Evolutionary conservation across 1,139 yeast species (phyloP).

Genomic region (Sugiyamaella japonica): DNA sequence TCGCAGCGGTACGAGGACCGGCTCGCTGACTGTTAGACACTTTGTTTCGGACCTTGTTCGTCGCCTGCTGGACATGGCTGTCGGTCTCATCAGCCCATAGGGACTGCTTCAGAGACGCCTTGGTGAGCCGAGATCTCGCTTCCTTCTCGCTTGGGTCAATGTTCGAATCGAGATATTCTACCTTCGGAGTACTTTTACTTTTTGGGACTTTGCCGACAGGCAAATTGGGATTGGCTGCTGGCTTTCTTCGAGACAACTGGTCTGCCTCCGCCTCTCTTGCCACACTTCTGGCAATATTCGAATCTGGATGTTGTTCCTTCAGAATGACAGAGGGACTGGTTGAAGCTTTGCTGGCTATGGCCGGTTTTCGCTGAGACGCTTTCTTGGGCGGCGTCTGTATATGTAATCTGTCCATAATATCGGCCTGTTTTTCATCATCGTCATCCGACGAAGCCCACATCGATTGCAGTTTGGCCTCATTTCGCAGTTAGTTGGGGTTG

Average conservation of each 20-base stretch:
- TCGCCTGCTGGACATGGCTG: background rate
- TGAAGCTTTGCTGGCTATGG: too few relatives aligned
- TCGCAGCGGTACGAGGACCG: too few relatives aligned
- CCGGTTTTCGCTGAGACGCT: background rate
- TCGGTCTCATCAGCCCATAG: conserved; percentile 8
- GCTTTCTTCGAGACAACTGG: background rate
- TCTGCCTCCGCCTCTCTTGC: too few relatives aligned
- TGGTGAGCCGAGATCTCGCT: background rate
- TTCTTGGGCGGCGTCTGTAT: background rate
- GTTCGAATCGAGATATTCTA: conserved; percentile 3
- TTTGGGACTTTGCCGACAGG: background rate
- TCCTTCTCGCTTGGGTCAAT: background rate
- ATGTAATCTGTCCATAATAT: background rate
- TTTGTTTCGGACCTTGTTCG: background rate
- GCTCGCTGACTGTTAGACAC: too few relatives aligned
- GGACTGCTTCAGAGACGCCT: conserved; percentile 1
- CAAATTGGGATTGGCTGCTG: background rate
- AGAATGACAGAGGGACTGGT: too few relatives aligned
- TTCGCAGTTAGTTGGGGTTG: background rate
- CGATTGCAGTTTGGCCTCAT: background rate
- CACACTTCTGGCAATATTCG: too few relatives aligned
- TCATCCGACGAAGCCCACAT: conserved; percentile 2
- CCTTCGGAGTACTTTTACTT: background rate
- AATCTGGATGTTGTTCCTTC: too few relatives aligned
- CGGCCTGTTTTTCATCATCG: background rate